phyloP scores from a whole-genome alignment of 768 basidiomycete species.

The Boletus rubroflammeus region DNA sequence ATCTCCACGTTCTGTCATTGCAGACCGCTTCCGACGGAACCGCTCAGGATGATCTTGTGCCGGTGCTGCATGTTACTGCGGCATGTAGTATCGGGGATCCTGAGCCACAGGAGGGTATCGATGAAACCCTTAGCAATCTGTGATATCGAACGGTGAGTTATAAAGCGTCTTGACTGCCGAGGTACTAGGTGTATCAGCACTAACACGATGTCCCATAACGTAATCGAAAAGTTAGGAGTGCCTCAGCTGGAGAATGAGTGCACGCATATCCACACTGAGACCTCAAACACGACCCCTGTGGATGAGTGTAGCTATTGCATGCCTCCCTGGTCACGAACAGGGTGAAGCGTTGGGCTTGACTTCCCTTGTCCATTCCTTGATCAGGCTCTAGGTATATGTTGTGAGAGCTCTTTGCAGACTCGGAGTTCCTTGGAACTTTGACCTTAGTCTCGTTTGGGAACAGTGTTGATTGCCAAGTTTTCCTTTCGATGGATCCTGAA shows the following conservation, averaged over 20 bases:
- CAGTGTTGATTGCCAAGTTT: conserved; percentile 52
- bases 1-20: not conserved
- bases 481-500: conserved; percentile 42
- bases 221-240: not conserved
- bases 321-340: conserved; percentile 44
- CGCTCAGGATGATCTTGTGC: not conserved
- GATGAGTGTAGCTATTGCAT: not conserved
- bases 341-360: conserved; percentile 33
- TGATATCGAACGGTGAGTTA: not conserved
- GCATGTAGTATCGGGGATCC: no score
- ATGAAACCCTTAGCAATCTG: no score
- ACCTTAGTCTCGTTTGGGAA: conserved; percentile 53
- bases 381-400: conserved; percentile 34
- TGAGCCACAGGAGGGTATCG: not conserved
- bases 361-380: not conserved
- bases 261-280: not conserved
- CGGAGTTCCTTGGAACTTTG: conserved; percentile 55
- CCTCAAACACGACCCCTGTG: not conserved
- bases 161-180: not conserved
- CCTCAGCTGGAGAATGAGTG: not conserved
- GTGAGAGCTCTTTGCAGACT: conserved; percentile 56
- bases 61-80: not conserved
- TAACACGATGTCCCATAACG: conserved; percentile 1
- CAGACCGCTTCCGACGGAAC: not conserved
- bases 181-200: not conserved